phyloP scores from a whole-genome alignment of 192 early-diverging fungal genomes.

The Geosiphon pyriformis region DNA sequence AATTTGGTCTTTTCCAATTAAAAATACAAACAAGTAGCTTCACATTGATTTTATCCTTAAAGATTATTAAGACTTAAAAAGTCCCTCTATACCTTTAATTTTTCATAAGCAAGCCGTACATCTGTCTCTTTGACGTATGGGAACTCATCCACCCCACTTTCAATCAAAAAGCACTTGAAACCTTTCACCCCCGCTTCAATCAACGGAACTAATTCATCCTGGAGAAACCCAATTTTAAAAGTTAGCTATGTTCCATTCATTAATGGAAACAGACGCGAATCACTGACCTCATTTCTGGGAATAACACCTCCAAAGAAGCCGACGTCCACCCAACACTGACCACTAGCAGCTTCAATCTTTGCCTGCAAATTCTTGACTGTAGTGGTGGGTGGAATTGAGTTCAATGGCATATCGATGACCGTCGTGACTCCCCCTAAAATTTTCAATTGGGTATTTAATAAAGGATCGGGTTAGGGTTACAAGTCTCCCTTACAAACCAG shows the following conservation, averaged over 20 bases:
- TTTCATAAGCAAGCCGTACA: slow-evolving; percentile 60
- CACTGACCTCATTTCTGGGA: slow-evolving; percentile 53
- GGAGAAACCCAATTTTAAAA: too few species aligned
- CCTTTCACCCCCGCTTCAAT: slow-evolving; percentile 66
- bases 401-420: slow-evolving; percentile 80
- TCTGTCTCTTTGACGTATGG: slow-evolving; percentile 69
- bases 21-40: neutral
- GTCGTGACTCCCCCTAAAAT: slow-evolving; percentile 64
- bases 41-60: neutral
- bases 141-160: slow-evolving; percentile 81
- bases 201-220: slow-evolving; percentile 55
- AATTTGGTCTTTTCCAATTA: neutral
- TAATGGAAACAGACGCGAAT: neutral
- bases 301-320: slow-evolving; percentile 78
- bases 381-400: slow-evolving; percentile 82
- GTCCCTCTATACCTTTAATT: slow-evolving; percentile 51
- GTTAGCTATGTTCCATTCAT: too few species aligned
- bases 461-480: neutral
- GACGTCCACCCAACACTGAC: slow-evolving; percentile 72
- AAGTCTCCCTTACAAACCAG: slow-evolving; percentile 32
- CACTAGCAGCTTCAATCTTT: slow-evolving; percentile 61
- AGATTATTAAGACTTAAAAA: too few species aligned
- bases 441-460: neutral
- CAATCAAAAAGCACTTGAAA: slow-evolving; percentile 82
- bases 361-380: slow-evolving; percentile 57